These are phyloP conservation scores for Trypanosoma lewisi DNA, from an alignment of 208 protist species.

Conservation along the genomic window DNA sequence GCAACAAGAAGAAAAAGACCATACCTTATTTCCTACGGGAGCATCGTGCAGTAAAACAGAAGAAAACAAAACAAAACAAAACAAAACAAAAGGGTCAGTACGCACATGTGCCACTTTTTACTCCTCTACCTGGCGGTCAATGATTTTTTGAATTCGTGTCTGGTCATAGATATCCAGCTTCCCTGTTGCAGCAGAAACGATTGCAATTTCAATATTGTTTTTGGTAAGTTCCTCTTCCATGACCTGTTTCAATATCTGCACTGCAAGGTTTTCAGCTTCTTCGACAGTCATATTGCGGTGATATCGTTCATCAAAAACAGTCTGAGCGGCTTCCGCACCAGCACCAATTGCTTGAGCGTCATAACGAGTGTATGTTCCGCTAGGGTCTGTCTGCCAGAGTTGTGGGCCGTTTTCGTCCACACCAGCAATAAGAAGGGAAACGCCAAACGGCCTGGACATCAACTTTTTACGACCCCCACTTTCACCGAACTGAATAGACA, in stretches of 20 bases:
- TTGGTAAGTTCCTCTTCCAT: constrained; percentile 99
- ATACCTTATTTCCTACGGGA: no score
- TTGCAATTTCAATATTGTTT: constrained; percentile 97
- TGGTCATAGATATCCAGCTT: constrained; percentile 91
- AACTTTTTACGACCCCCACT: constrained; percentile 81
- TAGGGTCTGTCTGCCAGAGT: constrained; percentile 98
- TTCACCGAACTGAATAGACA: constrained; percentile 98
- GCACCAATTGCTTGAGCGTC: constrained; percentile 98
- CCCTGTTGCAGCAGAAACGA: constrained; percentile 69
- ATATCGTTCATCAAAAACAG: constrained; percentile 97
- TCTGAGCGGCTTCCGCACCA: constrained; percentile 98
- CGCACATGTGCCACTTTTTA: constrained; percentile 11
- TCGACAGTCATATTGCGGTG: constrained; percentile 95
- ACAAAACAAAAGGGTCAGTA: constrained; percentile 7
- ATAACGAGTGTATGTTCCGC: constrained; percentile 96
- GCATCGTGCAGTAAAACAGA: no score
- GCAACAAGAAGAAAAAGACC: background rate
- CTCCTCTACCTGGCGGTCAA: constrained; percentile 61
- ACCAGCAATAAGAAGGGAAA: constrained; percentile 98
- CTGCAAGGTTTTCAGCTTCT: constrained; percentile 95
- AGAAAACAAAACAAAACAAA: no score
- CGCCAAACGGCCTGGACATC: constrained; percentile 98
- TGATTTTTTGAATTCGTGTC: constrained; percentile 89
- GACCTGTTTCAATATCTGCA: constrained; percentile 98
- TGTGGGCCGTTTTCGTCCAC: constrained; percentile 96